Evolutionary conservation across 2,329 filamentous ascomycete genomes (phyloP).

Genomic region (Drechslerella stenobrocha): DNA sequence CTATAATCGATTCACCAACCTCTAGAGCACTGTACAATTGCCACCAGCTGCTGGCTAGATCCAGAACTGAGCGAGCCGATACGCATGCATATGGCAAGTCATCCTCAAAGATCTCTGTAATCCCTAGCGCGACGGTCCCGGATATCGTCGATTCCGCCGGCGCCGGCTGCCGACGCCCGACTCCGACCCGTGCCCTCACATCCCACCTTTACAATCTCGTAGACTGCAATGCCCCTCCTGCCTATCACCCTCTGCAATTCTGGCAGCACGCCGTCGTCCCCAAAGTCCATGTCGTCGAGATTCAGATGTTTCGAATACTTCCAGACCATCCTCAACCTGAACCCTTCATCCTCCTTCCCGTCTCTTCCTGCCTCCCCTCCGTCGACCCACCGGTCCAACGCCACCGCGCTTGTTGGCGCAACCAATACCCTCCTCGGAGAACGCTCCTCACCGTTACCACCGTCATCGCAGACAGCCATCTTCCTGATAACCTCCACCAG

Average conservation of each 20-base stretch:
- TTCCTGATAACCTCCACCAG: slow-evolving; percentile 56
- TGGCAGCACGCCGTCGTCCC: slow-evolving; percentile 58
- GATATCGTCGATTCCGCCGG: not conserved
- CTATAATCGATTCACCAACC: no score
- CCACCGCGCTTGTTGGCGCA: slow-evolving; percentile 58
- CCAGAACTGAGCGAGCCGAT: not conserved
- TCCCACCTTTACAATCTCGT: slow-evolving; percentile 53
- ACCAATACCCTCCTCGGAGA: slow-evolving; percentile 52
- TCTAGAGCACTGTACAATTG: slow-evolving; percentile 39
- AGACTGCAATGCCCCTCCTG: slow-evolving; percentile 59
- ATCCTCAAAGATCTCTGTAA: slow-evolving; percentile 4
- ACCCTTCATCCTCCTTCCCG: slow-evolving; percentile 19
- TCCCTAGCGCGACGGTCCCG: not conserved
- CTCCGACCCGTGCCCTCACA: slow-evolving; percentile 4
- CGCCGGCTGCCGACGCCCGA: not conserved
- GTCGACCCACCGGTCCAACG: slow-evolving; percentile 56
- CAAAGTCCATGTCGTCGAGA: slow-evolving; percentile 61
- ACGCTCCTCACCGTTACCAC: not conserved
- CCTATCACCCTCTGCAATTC: slow-evolving; percentile 59
- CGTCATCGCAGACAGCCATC: slow-evolving; percentile 38
- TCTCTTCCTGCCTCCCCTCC: slow-evolving; percentile 37
- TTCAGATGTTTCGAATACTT: slow-evolving; percentile 59
- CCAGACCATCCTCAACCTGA: slow-evolving; percentile 57
- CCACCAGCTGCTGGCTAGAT: slow-evolving; percentile 43
- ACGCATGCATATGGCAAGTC: not conserved